Percentiles rank a stretch among this genome's conserved stretches.
These are phyloP conservation scores for Paspalum notatum DNA, from an alignment of 176 grass and related monocot species.

Conservation along the genomic window DNA sequence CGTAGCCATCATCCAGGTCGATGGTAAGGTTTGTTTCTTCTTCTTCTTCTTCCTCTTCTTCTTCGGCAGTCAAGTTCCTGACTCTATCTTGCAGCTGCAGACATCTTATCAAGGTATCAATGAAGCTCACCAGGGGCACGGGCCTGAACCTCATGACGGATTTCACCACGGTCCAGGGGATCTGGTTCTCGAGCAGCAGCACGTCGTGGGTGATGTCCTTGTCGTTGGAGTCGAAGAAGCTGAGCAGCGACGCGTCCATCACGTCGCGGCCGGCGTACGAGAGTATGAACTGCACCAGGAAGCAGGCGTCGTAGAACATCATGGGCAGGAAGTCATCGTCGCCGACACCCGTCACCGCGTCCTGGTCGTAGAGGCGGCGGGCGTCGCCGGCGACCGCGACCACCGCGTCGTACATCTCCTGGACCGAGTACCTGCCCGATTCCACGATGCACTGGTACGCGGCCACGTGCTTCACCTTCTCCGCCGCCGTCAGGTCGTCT, in stretches of 20 bases:
- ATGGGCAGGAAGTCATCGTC: neutral
- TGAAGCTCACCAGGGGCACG: neutral
- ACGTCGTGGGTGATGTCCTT: neutral
- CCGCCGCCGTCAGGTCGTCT: neutral
- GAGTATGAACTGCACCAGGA: conserved; percentile 18
- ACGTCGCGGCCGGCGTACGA: neutral
- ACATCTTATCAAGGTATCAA: neutral
- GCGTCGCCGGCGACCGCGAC: neutral
- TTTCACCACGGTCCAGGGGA: neutral
- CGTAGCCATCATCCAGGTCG: neutral
- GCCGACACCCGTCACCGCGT: neutral
- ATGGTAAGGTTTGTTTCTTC: neutral
- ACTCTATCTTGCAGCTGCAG: neutral
- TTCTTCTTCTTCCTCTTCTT: no score
- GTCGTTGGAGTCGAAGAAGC: neutral
- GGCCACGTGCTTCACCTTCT: neutral
- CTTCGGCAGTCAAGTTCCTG: no score
- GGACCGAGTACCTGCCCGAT: neutral
- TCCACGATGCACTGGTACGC: neutral
- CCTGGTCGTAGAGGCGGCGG: neutral
- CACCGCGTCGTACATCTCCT: neutral
- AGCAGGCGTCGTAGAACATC: conserved; percentile 18
- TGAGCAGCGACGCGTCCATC: neutral
- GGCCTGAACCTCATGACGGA: neutral
- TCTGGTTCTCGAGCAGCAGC: conserved; percentile 7